A percentile compares a stretch with the other conserved stretches of the same genome.
phyloP scores from a whole-genome alignment of 106 monocot species.

The Dendrobium huoshanense region DNA sequence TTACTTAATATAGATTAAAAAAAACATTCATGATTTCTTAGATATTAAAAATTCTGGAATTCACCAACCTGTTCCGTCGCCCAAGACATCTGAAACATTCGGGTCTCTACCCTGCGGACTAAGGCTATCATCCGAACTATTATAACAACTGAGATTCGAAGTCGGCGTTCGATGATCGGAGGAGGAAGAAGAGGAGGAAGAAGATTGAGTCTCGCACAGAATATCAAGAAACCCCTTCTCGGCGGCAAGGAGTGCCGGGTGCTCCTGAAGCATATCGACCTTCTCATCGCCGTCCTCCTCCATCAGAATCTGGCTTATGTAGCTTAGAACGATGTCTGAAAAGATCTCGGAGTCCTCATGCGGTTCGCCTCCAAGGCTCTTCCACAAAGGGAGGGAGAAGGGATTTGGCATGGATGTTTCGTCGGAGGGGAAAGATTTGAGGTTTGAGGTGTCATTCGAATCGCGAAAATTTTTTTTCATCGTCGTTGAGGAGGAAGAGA shows the following conservation, averaged over 20 bases:
- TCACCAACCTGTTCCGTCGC: too few species aligned
- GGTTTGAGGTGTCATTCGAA: not conserved
- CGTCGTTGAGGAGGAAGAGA: too few species aligned
- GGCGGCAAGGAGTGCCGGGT: constrained; percentile 18
- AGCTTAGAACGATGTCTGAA: constrained; percentile 46
- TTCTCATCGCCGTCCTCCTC: constrained; percentile 45
- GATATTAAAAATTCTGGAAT: too few species aligned
- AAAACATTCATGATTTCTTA: too few species aligned
- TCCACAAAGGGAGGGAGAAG: not conserved
- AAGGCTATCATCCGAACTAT: too few species aligned
- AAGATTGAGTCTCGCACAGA: not conserved
- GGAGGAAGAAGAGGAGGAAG: too few species aligned
- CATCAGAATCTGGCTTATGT: constrained; percentile 39
- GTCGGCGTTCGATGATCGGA: too few species aligned
- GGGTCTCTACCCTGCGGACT: too few species aligned
- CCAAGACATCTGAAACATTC: too few species aligned
- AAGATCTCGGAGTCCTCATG: constrained; percentile 34
- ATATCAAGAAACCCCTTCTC: constrained; percentile 29
- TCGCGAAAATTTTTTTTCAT: too few species aligned
- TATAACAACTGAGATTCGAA: too few species aligned
- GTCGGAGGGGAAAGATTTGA: not conserved
- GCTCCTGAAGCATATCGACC: constrained; percentile 3
- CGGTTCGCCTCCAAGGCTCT: not conserved
- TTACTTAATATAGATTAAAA: too few species aligned
- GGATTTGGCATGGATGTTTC: not conserved